Evolutionary conservation across 352 stramenopile genomes (phyloP).

Genomic region (Pythium vanterpoolii): DNA sequence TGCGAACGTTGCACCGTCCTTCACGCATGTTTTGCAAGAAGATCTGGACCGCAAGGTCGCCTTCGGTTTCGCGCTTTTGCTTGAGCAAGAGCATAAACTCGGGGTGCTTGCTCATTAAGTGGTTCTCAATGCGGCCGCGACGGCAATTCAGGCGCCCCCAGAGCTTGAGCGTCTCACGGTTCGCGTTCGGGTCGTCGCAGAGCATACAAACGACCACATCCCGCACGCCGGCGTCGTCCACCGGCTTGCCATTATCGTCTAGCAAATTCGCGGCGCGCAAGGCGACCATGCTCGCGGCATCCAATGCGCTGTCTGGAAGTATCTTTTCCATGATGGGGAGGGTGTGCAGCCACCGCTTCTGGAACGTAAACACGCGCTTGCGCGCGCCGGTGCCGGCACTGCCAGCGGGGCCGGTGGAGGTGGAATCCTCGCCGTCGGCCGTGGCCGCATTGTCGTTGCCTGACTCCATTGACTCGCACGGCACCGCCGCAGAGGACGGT

Average conservation of each 20-base stretch:
- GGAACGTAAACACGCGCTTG: slow-evolving; percentile 80
- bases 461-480: not conserved
- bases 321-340: slow-evolving; percentile 76
- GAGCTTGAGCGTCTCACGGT: slow-evolving; percentile 59
- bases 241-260: slow-evolving; percentile 19
- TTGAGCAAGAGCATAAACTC: slow-evolving; percentile 80
- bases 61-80: slow-evolving; percentile 70
- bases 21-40: slow-evolving; percentile 77
- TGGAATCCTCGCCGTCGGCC: not conserved
- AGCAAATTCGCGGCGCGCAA: slow-evolving; percentile 23
- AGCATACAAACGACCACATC: slow-evolving; percentile 78
- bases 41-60: slow-evolving; percentile 67
- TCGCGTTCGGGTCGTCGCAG: slow-evolving; percentile 60
- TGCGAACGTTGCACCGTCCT: slow-evolving; percentile 60
- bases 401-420: not conserved
- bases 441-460: not conserved
- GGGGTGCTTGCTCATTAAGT: slow-evolving; percentile 75
- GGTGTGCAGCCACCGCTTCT: slow-evolving; percentile 75
- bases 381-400: slow-evolving; percentile 12
- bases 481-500: not conserved
- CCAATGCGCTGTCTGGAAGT: slow-evolving; percentile 35
- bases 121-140: slow-evolving; percentile 74
- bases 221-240: slow-evolving; percentile 24
- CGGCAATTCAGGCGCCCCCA: slow-evolving; percentile 75
- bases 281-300: slow-evolving; percentile 30